A percentile compares a stretch with the other conserved stretches of the same genome.
These are phyloP conservation scores for Micromonas commoda DNA, from an alignment of 139 green algal genomes.

Conservation along the genomic window DNA sequence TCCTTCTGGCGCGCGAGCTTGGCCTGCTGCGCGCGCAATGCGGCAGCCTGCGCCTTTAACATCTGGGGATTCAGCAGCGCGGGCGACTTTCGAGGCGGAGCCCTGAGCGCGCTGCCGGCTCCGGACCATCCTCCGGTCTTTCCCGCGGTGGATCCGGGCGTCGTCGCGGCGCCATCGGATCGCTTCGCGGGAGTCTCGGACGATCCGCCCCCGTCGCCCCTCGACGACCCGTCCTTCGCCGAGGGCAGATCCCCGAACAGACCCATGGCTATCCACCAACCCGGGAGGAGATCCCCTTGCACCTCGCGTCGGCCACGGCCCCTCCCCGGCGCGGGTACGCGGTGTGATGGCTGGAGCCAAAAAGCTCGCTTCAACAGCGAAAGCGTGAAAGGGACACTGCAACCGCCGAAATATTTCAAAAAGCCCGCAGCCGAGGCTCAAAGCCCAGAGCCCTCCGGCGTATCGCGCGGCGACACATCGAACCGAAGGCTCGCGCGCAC, in stretches of 20 bases:
- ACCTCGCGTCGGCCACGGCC: background rate
- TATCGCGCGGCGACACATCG: too few relatives aligned
- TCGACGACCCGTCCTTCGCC: background rate
- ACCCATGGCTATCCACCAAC: background rate
- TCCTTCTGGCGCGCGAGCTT: background rate
- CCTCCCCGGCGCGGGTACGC: background rate
- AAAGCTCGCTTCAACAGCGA: background rate
- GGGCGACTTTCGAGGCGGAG: background rate
- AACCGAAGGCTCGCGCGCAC: too few relatives aligned
- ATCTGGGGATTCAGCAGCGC: background rate
- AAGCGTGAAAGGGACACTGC: background rate
- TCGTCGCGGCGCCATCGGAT: background rate
- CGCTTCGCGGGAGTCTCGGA: background rate
- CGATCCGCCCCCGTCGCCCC: background rate
- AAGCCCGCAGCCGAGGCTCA: too few relatives aligned
- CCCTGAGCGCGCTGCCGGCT: background rate
- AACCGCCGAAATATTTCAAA: background rate
- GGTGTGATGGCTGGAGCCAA: background rate
- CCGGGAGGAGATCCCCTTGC: background rate
- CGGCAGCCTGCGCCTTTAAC: background rate
- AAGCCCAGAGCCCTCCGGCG: too few relatives aligned
- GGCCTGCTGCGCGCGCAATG: background rate
- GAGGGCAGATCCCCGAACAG: conserved; percentile 18
- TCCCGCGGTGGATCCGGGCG: background rate
- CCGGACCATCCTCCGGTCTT: conserved; percentile 1